phyloP scores from a whole-genome alignment of 345 rosid genomes.

The Euphorbia peplus region DNA sequence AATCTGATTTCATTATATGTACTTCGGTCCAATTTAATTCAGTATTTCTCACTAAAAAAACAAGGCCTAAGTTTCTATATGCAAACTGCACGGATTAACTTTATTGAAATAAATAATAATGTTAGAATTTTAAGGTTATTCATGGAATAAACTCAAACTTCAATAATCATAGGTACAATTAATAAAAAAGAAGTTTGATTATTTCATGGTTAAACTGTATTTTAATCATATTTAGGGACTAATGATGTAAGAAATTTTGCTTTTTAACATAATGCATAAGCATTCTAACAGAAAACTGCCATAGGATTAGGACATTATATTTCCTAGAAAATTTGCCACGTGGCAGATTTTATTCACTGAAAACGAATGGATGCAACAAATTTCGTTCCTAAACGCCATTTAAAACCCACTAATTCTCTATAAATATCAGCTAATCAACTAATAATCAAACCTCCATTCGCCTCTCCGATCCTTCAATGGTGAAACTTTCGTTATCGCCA shows the following conservation, averaged over 20 bases:
- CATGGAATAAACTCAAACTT: too few relatives aligned
- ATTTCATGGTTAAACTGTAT: not conserved
- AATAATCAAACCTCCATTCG: not conserved
- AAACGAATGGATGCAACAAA: not conserved
- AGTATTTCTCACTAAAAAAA: too few relatives aligned
- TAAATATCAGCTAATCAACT: not conserved
- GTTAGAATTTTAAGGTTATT: too few relatives aligned
- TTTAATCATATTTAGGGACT: not conserved
- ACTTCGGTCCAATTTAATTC: too few relatives aligned
- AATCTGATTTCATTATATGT: too few relatives aligned
- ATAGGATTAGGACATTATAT: not conserved
- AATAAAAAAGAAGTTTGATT: not conserved
- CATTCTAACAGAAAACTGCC: not conserved
- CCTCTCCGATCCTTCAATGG: conserved; percentile 8
- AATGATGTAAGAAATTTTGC: conserved; percentile 6
- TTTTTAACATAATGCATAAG: conserved; percentile 4
- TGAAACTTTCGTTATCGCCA: conserved; percentile 19
- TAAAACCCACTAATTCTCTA: not conserved
- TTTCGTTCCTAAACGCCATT: not conserved
- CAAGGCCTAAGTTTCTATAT: too few relatives aligned
- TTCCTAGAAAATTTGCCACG: too few relatives aligned
- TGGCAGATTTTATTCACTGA: conserved; percentile 1
- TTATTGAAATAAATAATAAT: too few relatives aligned
- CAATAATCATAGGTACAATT: too few relatives aligned
- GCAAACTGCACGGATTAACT: too few relatives aligned